Evolutionary conservation across 352 stramenopile species (phyloP).

Genomic region (Sclerospora graminicola): DNA sequence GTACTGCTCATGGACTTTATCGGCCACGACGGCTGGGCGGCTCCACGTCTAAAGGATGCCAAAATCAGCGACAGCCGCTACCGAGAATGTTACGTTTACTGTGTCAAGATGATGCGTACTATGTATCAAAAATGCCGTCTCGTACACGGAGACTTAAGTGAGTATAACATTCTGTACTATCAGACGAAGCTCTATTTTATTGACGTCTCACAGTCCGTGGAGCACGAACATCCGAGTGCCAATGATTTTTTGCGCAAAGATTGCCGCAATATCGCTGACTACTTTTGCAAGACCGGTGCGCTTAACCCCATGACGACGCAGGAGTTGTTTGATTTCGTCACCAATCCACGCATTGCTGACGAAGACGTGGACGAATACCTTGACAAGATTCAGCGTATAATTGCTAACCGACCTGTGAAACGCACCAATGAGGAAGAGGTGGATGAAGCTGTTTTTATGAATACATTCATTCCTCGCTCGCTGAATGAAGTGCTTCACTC

Average conservation of each 20-base stretch:
- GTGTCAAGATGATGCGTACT: conserved; percentile 92
- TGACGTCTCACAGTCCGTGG: conserved; percentile 98
- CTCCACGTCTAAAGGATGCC: conserved; percentile 92
- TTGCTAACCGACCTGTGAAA: conserved; percentile 55
- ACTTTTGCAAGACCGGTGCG: conserved; percentile 87
- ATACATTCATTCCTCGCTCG: conserved; percentile 90
- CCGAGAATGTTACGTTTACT: conserved; percentile 92
- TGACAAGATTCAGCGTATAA: conserved; percentile 85
- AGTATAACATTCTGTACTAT: conserved; percentile 99
- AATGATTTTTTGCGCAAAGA: conserved; percentile 98
- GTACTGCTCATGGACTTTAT: conserved; percentile 99
- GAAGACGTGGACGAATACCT: conserved; percentile 80
- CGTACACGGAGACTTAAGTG: conserved; percentile 97
- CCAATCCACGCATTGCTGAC: conserved; percentile 48
- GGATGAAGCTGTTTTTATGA: conserved; percentile 92
- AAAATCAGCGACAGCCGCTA: conserved; percentile 86
- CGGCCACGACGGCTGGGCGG: conserved; percentile 90
- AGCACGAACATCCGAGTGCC: conserved; percentile 95
- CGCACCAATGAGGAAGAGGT: conserved; percentile 77
- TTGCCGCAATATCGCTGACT: conserved; percentile 96
- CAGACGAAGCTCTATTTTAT: conserved; percentile 95
- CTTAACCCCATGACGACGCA: conserved; percentile 91
- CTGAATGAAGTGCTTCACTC: conserved; percentile 90
- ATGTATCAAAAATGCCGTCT: conserved; percentile 96
- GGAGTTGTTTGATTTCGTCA: conserved; percentile 97